A percentile compares a stretch with the other conserved stretches of the same genome.
phyloP scores from a whole-genome alignment of 1,284 basidiomycete species.

The Leccinum glutinopallens region DNA sequence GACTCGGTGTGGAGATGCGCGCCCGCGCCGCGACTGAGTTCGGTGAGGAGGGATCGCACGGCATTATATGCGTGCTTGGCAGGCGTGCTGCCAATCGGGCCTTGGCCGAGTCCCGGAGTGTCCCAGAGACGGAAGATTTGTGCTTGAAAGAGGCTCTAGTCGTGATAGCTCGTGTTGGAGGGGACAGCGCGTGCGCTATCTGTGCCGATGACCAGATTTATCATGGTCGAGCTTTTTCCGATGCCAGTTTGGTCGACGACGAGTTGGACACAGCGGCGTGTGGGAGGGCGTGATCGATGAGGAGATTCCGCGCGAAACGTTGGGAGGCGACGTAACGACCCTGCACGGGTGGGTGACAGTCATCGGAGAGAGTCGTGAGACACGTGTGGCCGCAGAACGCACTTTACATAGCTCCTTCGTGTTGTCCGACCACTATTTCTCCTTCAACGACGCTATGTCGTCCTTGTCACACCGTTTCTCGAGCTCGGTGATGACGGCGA shows the following conservation, averaged over 20 bases:
- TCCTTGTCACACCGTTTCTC: conserved; percentile 25
- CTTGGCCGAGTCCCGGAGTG: conserved; percentile 30
- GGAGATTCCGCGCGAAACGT: conserved; percentile 24
- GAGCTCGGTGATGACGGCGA: conserved; percentile 33
- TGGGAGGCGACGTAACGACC: conserved; percentile 25
- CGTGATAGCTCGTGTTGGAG: conserved; percentile 26
- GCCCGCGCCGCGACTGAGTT: conserved; percentile 23
- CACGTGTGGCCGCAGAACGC: conserved; percentile 27
- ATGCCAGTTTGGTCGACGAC: conserved; percentile 31
- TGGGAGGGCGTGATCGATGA: conserved; percentile 28
- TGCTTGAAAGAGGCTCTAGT: conserved; percentile 23
- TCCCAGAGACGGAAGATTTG: conserved; percentile 34
- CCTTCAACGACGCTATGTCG: conserved; percentile 26
- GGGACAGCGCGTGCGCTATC: conserved; percentile 26
- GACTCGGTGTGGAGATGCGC: conserved; percentile 27
- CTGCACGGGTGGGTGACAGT: conserved; percentile 23
- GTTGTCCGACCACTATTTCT: conserved; percentile 27
- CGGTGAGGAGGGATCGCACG: conserved; percentile 29
- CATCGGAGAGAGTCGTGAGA: conserved; percentile 28
- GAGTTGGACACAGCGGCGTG: conserved; percentile 13
- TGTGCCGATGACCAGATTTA: conserved; percentile 23
- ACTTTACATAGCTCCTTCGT: conserved; percentile 13
- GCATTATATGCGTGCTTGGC: conserved; percentile 22
- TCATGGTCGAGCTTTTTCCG: conserved; percentile 30
- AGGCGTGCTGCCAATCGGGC: conserved; percentile 20